phyloP scores from a whole-genome alignment of 1,139 yeast species.

The Suhomyces taliae region DNA sequence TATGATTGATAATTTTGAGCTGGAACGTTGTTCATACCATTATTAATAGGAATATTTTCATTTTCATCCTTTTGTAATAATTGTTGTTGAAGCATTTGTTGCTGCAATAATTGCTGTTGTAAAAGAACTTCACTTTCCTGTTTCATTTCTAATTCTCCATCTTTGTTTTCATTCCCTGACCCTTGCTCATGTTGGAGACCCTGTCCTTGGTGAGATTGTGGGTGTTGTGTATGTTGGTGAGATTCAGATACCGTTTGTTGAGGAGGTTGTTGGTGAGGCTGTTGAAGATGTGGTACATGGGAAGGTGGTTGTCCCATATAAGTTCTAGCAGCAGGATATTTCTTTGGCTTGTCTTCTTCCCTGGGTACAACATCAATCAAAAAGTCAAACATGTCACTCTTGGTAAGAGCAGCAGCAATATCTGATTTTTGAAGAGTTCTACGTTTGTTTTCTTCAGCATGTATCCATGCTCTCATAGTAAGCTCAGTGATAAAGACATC shows the following conservation, averaged over 20 bases:
- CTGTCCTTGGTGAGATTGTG: constrained; percentile 14
- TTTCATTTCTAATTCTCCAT: constrained; percentile 9
- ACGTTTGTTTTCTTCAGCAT: constrained; percentile 93
- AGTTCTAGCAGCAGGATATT: constrained; percentile 13
- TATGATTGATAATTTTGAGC: constrained; percentile 10
- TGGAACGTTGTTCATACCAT: constrained; percentile 6
- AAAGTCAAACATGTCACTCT: constrained; percentile 96
- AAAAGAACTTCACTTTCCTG: constrained; percentile 13
- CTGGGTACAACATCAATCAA: constrained; percentile 94
- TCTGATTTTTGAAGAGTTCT: constrained; percentile 92
- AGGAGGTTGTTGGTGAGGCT: not conserved
- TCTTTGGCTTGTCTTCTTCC: constrained; percentile 62
- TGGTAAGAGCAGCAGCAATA: constrained; percentile 92
- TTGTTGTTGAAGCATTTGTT: constrained; percentile 16
- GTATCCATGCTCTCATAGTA: constrained; percentile 99
- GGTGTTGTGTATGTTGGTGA: constrained; percentile 10
- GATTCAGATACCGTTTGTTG: not conserved
- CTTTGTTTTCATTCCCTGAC: not conserved
- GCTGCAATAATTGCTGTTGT: constrained; percentile 18
- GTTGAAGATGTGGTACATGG: constrained; percentile 10
- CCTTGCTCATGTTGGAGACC: not conserved
- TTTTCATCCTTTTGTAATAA: constrained; percentile 8
- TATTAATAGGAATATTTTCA: constrained; percentile 9
- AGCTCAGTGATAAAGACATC: constrained; percentile 94
- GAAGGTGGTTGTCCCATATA: constrained; percentile 8